Evolutionary conservation across 768 basidiomycete genomes (phyloP).

Genomic region (Floccularia luteovirens): DNA sequence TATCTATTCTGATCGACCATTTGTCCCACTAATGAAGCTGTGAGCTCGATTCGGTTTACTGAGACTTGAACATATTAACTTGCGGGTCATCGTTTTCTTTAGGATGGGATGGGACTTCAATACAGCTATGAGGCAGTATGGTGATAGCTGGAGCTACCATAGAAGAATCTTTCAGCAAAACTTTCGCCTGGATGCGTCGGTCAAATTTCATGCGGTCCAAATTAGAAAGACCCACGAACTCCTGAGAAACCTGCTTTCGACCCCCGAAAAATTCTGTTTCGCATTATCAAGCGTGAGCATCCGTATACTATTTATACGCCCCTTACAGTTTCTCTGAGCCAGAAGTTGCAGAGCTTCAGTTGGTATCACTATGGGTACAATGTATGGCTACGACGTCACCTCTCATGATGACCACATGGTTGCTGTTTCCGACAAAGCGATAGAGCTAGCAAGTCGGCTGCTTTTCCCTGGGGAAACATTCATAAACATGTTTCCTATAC

Average conservation of each 20-base stretch:
- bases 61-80: slow-evolving; percentile 3
- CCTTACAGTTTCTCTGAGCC: slow-evolving; percentile 17
- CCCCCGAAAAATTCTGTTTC: slow-evolving; percentile 15
- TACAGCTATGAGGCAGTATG: slow-evolving; percentile 24
- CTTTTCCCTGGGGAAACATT: not conserved
- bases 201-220: slow-evolving; percentile 23
- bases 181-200: slow-evolving; percentile 19
- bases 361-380: slow-evolving; percentile 17
- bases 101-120: slow-evolving; percentile 32
- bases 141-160: slow-evolving; percentile 26
- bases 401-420: slow-evolving; percentile 21
- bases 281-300: slow-evolving; percentile 11
- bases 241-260: slow-evolving; percentile 17
- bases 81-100: not conserved
- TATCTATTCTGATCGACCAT: slow-evolving; percentile 14
- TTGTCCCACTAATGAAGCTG: slow-evolving; percentile 9
- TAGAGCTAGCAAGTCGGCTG: not conserved
- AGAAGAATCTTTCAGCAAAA: slow-evolving; percentile 26
- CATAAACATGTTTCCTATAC: not conserved
- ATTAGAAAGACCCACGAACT: slow-evolving; percentile 20
- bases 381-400: slow-evolving; percentile 25
- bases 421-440: slow-evolving; percentile 18
- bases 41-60: slow-evolving; percentile 4
- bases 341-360: slow-evolving; percentile 2
- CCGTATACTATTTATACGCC: not conserved